These are phyloP conservation scores for Ascochyta rabiei DNA, from an alignment of 2,329 filamentous ascomycete species.

Conservation along the genomic window DNA sequence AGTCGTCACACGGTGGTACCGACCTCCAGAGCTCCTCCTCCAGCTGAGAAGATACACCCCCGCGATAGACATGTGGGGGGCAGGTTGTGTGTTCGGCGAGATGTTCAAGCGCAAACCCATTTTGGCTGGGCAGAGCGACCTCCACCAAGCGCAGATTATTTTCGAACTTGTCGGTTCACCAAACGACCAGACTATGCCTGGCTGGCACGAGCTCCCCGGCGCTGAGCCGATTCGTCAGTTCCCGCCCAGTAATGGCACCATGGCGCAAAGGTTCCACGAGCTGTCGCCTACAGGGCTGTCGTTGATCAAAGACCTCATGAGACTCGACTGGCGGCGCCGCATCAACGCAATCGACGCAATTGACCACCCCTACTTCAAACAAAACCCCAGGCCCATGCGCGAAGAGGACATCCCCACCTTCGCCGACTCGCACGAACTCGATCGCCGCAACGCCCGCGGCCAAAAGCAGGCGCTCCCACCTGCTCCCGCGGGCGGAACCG, in stretches of 20 bases:
- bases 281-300: constrained; percentile 75
- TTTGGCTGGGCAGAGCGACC: constrained; percentile 84
- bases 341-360: constrained; percentile 95
- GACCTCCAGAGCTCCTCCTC: constrained; percentile 89
- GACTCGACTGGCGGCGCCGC: constrained; percentile 84
- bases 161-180: constrained; percentile 92
- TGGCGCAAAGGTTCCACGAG: constrained; percentile 77
- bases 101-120: constrained; percentile 97
- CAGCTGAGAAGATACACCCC: constrained; percentile 92
- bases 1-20: constrained; percentile 96
- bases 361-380: constrained; percentile 89
- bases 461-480: constrained; percentile 84
- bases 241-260: constrained; percentile 66
- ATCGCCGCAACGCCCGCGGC: constrained; percentile 86
- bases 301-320: constrained; percentile 80
- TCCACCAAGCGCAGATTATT: constrained; percentile 89
- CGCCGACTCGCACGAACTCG: constrained; percentile 95
- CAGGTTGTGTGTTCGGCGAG: constrained; percentile 98
- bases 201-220: constrained; percentile 82
- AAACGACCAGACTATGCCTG: constrained; percentile 89
- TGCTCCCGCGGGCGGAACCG: constrained; percentile 87
- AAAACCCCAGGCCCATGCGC: constrained; percentile 75
- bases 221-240: constrained; percentile 74
- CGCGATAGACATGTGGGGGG: constrained; percentile 97
- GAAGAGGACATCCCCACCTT: constrained; percentile 90